Evolutionary conservation across 257 asterid species (phyloP).

Genomic region (Voacanga thouarsii): DNA sequence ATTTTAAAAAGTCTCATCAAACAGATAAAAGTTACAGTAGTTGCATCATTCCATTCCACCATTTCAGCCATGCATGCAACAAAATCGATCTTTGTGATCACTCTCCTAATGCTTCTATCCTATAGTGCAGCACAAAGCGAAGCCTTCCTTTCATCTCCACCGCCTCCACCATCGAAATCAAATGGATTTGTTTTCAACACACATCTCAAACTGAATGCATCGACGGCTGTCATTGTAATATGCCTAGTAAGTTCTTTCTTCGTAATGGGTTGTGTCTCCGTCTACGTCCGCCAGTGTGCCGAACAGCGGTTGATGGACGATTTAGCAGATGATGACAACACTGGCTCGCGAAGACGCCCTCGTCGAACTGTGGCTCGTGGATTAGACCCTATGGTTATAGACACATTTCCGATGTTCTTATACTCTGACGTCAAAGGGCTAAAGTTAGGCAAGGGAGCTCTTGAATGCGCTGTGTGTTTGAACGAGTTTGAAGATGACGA

Average conservation of each 20-base stretch:
- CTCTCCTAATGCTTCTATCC: background rate
- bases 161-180: slow-evolving; percentile 9
- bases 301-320: slow-evolving; percentile 7
- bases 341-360: background rate
- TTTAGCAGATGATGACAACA: background rate
- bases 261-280: slow-evolving; percentile 27
- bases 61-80: slow-evolving; percentile 7
- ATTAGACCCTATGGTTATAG: slow-evolving; percentile 22
- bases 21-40: background rate
- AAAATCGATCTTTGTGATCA: background rate
- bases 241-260: slow-evolving; percentile 23
- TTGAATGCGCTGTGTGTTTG: slow-evolving; percentile 43
- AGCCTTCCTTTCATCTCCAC: slow-evolving; percentile 2
- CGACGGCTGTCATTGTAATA: slow-evolving; percentile 19
- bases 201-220: slow-evolving; percentile 16
- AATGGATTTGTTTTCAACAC: slow-evolving; percentile 1
- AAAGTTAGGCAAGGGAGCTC: slow-evolving; percentile 23
- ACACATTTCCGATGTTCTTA: slow-evolving; percentile 26
- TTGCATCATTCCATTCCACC: background rate
- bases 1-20: background rate
- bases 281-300: slow-evolving; percentile 27
- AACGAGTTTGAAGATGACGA: slow-evolving; percentile 36
- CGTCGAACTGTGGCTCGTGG: slow-evolving; percentile 21
- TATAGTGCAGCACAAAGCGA: background rate
- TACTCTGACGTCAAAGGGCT: slow-evolving; percentile 36